These are phyloP conservation scores for Phoma sp. DNA, from an alignment of 2,329 filamentous ascomycete species.

Conservation along the genomic window DNA sequence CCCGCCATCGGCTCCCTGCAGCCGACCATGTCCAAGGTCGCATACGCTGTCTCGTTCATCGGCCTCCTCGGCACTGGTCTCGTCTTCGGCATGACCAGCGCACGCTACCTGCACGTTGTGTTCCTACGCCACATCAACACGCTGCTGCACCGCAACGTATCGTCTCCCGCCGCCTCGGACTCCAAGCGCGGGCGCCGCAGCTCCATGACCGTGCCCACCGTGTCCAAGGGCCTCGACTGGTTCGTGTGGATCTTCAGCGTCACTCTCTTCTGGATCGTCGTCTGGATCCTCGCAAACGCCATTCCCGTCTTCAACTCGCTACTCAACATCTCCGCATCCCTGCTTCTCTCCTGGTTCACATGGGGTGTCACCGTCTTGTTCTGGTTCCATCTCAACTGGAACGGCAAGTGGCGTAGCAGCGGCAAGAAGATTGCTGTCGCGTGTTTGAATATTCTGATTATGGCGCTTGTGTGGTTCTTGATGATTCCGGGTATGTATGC, in stretches of 20 bases:
- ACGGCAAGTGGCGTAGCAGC: slow-evolving; percentile 30
- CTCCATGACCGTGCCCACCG: slow-evolving; percentile 17
- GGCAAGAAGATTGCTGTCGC: slow-evolving; percentile 29
- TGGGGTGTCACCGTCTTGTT: slow-evolving; percentile 38
- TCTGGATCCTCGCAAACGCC: slow-evolving; percentile 37
- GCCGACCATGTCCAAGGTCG: slow-evolving; percentile 30
- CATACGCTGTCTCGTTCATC: slow-evolving; percentile 30
- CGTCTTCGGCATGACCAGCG: slow-evolving; percentile 32
- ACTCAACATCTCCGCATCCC: slow-evolving; percentile 33
- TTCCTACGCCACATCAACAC: slow-evolving; percentile 29
- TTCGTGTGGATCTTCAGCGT: slow-evolving; percentile 32
- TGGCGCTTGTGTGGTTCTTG: slow-evolving; percentile 31
- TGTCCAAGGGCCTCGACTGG: slow-evolving; percentile 27
- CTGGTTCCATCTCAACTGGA: slow-evolving; percentile 38
- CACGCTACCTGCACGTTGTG: slow-evolving; percentile 31
- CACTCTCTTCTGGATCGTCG: slow-evolving; percentile 33
- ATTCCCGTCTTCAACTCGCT: slow-evolving; percentile 37
- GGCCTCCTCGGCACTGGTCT: slow-evolving; percentile 34
- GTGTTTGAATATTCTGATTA: slow-evolving; percentile 29
- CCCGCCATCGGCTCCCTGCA: slow-evolving; percentile 33
- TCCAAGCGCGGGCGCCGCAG: slow-evolving; percentile 24
- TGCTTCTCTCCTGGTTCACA: slow-evolving; percentile 36
- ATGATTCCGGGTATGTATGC: slow-evolving; percentile 37
- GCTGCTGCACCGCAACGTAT: slow-evolving; percentile 20
- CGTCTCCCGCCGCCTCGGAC: slow-evolving; percentile 11